phyloP scores from a whole-genome alignment of 192 early-diverging fungal species.

The Rhizophagus sp. region DNA sequence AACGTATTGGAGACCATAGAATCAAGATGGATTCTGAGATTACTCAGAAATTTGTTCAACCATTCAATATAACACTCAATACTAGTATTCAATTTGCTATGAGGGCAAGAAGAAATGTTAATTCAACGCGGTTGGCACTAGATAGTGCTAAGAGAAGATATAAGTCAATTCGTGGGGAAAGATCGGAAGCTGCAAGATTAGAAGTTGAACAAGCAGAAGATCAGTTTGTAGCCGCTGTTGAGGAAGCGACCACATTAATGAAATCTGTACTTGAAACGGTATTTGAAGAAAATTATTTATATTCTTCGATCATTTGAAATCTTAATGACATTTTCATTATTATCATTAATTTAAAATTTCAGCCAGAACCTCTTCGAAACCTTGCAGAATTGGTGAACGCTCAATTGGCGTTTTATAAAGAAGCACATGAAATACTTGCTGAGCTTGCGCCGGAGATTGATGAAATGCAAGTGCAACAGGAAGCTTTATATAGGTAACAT shows the following conservation, averaged over 20 bases:
- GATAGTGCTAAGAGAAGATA: constrained; percentile 85
- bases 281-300: constrained; percentile 32
- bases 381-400: constrained; percentile 85
- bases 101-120: constrained; percentile 86
- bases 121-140: constrained; percentile 76
- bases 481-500: constrained; percentile 72
- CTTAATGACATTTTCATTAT: neutral
- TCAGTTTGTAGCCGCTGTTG: constrained; percentile 92
- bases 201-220: constrained; percentile 95
- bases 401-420: constrained; percentile 86
- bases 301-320: neutral
- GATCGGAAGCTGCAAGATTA: constrained; percentile 69
- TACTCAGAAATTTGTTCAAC: constrained; percentile 72
- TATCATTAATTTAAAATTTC: constrained; percentile 18
- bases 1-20: constrained; percentile 81
- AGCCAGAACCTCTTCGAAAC: constrained; percentile 80
- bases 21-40: constrained; percentile 76
- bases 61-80: constrained; percentile 70
- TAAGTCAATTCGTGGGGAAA: constrained; percentile 69
- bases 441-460: constrained; percentile 91
- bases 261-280: constrained; percentile 84
- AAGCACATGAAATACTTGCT: constrained; percentile 66
- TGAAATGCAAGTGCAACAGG: constrained; percentile 93
- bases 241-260: constrained; percentile 96
- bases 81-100: constrained; percentile 77